Evolutionary conservation across 148 eudicot species (phyloP), one percentile per base, ranked within the genome.

Genomic region (Chenopodium suecicum): DNA sequence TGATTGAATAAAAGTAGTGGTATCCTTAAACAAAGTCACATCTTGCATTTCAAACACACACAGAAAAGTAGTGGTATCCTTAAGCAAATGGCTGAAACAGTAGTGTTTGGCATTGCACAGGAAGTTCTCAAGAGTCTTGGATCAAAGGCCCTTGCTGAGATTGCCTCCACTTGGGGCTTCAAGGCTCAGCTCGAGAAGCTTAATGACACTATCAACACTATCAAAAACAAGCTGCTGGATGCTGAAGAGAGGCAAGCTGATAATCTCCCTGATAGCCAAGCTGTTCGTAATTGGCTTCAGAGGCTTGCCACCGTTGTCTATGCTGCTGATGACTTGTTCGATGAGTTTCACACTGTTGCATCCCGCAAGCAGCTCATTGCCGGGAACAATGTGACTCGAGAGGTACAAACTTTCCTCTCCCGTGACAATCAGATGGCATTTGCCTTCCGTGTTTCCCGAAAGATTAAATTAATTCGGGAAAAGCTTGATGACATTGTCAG

Each of bases 201-300:
- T 3, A 32, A 32, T 2, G 34, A 32, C 34, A 32, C 34, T 3
- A 32, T 32, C 34, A 32, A 32, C 2, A 32, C 34, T 32, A 32
- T 32, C 34, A 32, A 32, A 32, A 3, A 3, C 4, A 32, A 32
- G 34, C 34, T 32, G 34, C 4, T 50, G 31, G 86, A 83, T 70
- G 88, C 84, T 65, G 83, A 81, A 74, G 78, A 79, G 66, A 77
- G 20, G 78, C 80, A 84, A 58, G 34, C 29, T 8, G 34, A 29
- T 29, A 29, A 29, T 29, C 31, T 29, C 31, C 31, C 31, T 29
- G 1, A 74, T 32, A 79, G 65, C 70, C 75, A 47, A 29, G 23
- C 70, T 41, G 64, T 86, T 11, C 37, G 16, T 1, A 37, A 32
- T 74, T 86, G 84, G 84, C 78, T 85, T 44, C 58, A 72, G 22